Base-by-base conservation (phyloP, 768 basidiomycete genomes). In the Dioszegia aurantiaca region DNA sequence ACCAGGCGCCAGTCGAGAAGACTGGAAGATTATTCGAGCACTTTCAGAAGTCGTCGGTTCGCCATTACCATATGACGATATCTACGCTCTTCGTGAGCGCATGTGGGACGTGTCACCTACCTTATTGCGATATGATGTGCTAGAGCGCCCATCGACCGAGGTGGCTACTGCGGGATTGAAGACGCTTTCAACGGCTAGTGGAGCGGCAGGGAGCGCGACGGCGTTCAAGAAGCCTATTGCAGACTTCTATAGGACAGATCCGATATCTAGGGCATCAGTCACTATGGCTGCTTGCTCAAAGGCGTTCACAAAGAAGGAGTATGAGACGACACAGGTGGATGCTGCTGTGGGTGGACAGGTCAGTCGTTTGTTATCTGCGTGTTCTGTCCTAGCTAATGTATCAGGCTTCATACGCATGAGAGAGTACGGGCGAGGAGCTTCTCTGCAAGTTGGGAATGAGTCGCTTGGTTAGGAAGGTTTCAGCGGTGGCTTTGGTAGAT, bases 161-260 rank as follows among this genome's bases (percentile, higher is more conserved):
- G 79, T 92, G 37, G 84, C 87, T 19, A 86, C 48, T 80, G 81
- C 47, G n/a, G 92, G 92, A 4, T 77, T 94, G 11, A 83, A 82
- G 66, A 75, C 79, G 0, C 74, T 94, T 8, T 81, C 82, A 11
- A 81, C 44, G 78, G 81, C n/a, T 82, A 83, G 19, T 21, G 52
- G 63, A 27, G 61, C 71, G 19, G 42, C 63, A 2, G 77, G 77
- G 39, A 63, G 65, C 14, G 48, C 64, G 4, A 77, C 77, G 40
- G 79, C 83, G 19, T 85, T 95, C 78, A 81, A 80, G 77, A 88
- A 86, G 77, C 88, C 91, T 0, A 87, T 99, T 64, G 65, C 78
- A 49, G 95, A 95, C 80, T 98, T 98, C 79, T 99, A 97, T 79
- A 86, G 90, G 78, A 97, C 94, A 10, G 94, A 97, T 77, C 85